Evolutionary conservation across 2,329 filamentous ascomycete genomes (phyloP), one percentile per base, ranked within the genome.

Genomic region (Stagonosporopsis cucurbitacearum): DNA sequence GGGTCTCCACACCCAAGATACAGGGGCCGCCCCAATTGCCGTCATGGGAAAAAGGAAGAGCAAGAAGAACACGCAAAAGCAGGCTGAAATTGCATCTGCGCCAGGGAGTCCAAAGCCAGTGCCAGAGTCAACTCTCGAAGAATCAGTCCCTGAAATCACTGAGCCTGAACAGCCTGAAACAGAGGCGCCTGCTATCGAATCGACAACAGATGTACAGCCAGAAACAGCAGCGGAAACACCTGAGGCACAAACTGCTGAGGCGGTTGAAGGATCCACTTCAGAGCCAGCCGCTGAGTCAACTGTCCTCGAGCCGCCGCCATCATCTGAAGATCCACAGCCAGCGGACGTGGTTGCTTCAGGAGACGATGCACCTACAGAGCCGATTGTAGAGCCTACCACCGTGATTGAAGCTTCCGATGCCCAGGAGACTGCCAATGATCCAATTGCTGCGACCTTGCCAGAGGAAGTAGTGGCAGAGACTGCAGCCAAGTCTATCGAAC

Each of bases 11-110:
- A 50, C 42, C 40, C 50, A 54, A 54, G 65, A 66, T 68, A 69
- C 65, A 67, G 58, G 30, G 59, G 58, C 40, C 36, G 61, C 54
- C 58, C 54, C 60, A 42, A 54, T 58, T 50, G 59, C 54, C 60
- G 69, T 40, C 43, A 74, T 72, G 70, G 66, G 60, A 56, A 74
- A 73, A 60, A 72, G 70, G 60, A 74, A 72, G 56, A 62, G 50
- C 53, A 67, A 69, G 63, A 71, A 70, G 58, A 67, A 59, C 20
- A 28, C 33, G 25, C 66, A 68, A 57, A 71, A 74, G 58, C 64
- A 65, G 55, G 62, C 59, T 37, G 72, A 73, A 35, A 53, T 56
- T 57, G 50, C 59, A 22, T 64, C 70, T 52, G 66, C 69, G 61
- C 67, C 70, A 54, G 63, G 58, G 39, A 72, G 59, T 47, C 67